Evolutionary conservation across 2,329 filamentous ascomycete genomes (phyloP).

Genomic region (Waltergamsia citrina): DNA sequence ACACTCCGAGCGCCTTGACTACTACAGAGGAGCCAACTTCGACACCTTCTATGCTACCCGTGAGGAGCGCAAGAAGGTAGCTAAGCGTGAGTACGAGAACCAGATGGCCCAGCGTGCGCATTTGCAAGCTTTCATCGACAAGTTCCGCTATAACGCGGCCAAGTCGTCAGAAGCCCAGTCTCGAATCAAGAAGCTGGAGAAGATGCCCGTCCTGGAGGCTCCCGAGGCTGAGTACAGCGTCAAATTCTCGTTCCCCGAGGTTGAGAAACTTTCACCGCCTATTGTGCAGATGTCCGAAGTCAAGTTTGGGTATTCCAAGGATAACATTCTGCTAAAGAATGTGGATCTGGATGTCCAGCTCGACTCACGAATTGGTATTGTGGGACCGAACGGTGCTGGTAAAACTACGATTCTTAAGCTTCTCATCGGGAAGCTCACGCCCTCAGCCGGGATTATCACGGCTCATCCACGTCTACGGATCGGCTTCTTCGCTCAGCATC

Average conservation of each 20-base stretch:
- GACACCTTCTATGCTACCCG: conserved; percentile 95
- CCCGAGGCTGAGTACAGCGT: conserved; percentile 94
- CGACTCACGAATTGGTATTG: conserved; percentile 95
- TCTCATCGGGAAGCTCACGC: conserved; percentile 76
- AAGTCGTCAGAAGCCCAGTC: conserved; percentile 98
- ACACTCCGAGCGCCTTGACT: conserved; percentile 92
- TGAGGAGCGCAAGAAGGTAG: conserved; percentile 93
- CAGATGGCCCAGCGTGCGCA: conserved; percentile 92
- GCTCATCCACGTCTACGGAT: conserved; percentile 81
- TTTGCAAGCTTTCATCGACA: conserved; percentile 97
- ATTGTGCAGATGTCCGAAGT: conserved; percentile 97
- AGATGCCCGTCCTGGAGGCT: conserved; percentile 83
- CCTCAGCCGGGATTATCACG: conserved; percentile 73
- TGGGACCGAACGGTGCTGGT: conserved; percentile 97
- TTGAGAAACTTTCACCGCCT: conserved; percentile 93
- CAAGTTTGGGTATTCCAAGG: conserved; percentile 75
- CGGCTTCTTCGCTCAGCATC: conserved; percentile 97
- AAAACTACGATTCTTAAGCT: conserved; percentile 98
- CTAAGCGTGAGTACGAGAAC: conserved; percentile 96
- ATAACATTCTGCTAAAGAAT: conserved; percentile 71
- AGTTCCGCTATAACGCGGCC: conserved; percentile 98
- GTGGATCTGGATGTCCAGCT: conserved; percentile 96
- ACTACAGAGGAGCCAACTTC: conserved; percentile 97
- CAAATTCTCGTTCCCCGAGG: conserved; percentile 93
- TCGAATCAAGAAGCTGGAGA: conserved; percentile 97